Evolutionary conservation across 1,284 basidiomycete genomes (phyloP), one percentile per base, ranked within the genome.

Genomic region (Trichosporon sp.): DNA sequence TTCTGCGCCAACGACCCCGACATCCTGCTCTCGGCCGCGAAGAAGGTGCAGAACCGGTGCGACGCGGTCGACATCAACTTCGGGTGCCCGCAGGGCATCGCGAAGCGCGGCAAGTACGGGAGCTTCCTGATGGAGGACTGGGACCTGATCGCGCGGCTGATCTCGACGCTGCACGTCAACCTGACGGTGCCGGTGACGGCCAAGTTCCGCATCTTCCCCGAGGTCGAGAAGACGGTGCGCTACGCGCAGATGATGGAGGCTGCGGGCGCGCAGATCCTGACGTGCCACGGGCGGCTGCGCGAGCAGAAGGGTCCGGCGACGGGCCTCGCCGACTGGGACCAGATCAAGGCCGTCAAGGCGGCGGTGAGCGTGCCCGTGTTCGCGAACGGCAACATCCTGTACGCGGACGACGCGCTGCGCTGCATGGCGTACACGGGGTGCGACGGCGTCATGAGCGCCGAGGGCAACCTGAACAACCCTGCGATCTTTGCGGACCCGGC

Each of bases 381-480:
- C 78, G 95, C 96, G 0, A 99, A 99, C 80, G 96, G 96, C n/a
- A 98, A 98, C 80, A 89, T 98, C 64, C 87, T 98, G 11, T 94
- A 81, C 80, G 87, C 90, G 62, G 87, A 89, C 27, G 95, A 99
- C 80, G 88, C 95, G 65, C 86, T 87, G 56, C 85, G 86, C 6
- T 96, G 94, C 78, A 83, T 99, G 27, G 86, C 87, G 15, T 86
- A 87, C 38, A 99, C 96, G 0, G 91, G 93, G 2, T 91, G 89
- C 3, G 93, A 98, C 76, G 96, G 90, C 0, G 89, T 98, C 72
- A 98, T 98, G 95, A 91, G 89, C 65, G 96, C 96, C 0, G 96
- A 99, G 83, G 96, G 93, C 0, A 92, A 97, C 75, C 85, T 99
- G 1, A 97, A 97, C 81, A 98, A 98, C 78, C 92, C 93, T 0